Evolutionary conservation across 2,329 filamentous ascomycete species (phyloP), one percentile per base, ranked within the genome.

Genomic region (Helicocarpus griseus): DNA sequence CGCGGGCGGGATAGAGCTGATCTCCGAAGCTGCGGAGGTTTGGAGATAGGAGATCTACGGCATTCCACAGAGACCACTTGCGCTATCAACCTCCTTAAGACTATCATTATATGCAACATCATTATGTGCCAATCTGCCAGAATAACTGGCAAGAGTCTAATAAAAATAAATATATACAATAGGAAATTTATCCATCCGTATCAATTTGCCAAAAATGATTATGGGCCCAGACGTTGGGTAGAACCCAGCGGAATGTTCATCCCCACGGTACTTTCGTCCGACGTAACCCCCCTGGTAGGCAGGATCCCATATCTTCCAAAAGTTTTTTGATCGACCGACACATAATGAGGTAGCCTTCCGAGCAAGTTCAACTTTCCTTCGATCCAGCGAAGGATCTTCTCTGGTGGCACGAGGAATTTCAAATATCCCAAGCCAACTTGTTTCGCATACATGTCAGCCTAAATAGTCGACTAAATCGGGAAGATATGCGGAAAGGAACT

Each of bases 251-350:
- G 31, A 53, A 86, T 78, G 50, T 81, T 82, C 59, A 86, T 73
- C 13, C 71, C 69, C 33, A 72, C 67, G 28, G 64, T 63, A 52
- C 71, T 57, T 48, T 67, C 61, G 43, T 53, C 60, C 26, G 64
- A 55, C 17, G 62, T 48, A 36, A 57, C 64, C 38, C 61, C 65
- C 19, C 68, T 74, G 1, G 81, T 77, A 2, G 90, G 91, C 52
- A 97, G 73, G 13, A 96, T 86, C 1, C 91, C 91, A 61, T 95
- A 96, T 49, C 91, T 79, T 6, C 91, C 91, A 63, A 91, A 95
- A 5, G 88, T 95, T 77, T 95, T 96, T 69, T 95, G 90, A 63
- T 97, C 91, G 14, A 96, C 84, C 52, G 87, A 94, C 45, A 97
- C 86, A 63, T 95, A 97, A 69, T 95, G 88, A 41, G 91, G 91